Evolutionary conservation across 352 stramenopile species (phyloP), one percentile per base, ranked within the genome.

Genomic region (Globisporangium apiculatum): DNA sequence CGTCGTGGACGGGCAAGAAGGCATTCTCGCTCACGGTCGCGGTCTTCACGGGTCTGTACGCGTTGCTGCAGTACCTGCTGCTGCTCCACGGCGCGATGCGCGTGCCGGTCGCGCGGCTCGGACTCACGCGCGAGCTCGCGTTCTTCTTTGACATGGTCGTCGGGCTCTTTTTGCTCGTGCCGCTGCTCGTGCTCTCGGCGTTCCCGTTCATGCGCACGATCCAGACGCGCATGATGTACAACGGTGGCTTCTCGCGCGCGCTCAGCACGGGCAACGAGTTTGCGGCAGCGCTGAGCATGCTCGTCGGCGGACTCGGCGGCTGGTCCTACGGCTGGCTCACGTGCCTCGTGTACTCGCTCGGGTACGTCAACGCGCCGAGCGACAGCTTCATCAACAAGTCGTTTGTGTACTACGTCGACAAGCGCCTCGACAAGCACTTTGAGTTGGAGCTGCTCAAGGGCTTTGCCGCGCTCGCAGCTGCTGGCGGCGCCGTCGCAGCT

Each of bases 221-320:
- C 55, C 86, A 95, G 55, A 93, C 86, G 43, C 83, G 86, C 38
- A 95, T 95, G 83, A 95, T 95, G 86, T 95, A 95, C 67, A 95
- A 95, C 57, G 84, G 85, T 17, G 83, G 86, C 46, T 95, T 95
- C 49, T 93, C 86, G 12, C 80, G 80, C 47, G 80, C 83, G 0
- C 59, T 95, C 57, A 92, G 83, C 58, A 87, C 82, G 45, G 86
- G 83, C 35, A 91, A 84, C 61, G 83, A 95, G 51, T 91, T 82
- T 35, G 82, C 84, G 0, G 83, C 82, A 12, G 88, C 80, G 36
- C 62, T 95, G 56, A 91, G 79, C 53, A 71, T 93, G 43, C 50
- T 93, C 45, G 83, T 91, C 12, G 86, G 86, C 24, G 58, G 76
- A 0, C 62, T 94, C 15, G 78, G 76, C 57, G 86, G 86, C 3